phyloP scores from a whole-genome alignment of 306 rosid species.

The Sicyos baderoa region DNA sequence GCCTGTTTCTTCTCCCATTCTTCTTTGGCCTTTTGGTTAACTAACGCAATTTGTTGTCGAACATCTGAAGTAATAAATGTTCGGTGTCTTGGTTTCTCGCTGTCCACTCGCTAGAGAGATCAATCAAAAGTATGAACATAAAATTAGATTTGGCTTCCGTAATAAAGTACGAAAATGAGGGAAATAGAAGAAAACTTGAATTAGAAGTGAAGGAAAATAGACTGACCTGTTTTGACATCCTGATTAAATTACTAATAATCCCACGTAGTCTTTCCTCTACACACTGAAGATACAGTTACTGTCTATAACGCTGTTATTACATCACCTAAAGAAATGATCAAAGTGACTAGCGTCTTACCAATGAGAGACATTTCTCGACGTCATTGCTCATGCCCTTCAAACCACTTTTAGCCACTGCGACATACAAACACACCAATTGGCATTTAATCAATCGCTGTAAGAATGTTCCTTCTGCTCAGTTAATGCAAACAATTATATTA shows the following conservation, averaged over 20 bases:
- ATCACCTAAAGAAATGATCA: conserved; percentile 19
- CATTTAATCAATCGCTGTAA: conserved; percentile 20
- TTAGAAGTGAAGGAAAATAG: conserved; percentile 17
- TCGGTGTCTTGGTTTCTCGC: conserved; percentile 67
- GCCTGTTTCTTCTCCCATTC: conserved; percentile 82
- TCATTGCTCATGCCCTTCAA: conserved; percentile 60
- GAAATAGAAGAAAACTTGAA: conserved; percentile 11
- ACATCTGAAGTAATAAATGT: conserved; percentile 62
- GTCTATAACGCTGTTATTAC: conserved; percentile 15
- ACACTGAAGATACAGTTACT: conserved; percentile 49
- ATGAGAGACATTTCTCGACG: conserved; percentile 81
- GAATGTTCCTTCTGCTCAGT: conserved; percentile 5
- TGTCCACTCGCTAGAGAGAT: conserved; percentile 60
- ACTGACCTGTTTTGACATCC: conserved; percentile 83
- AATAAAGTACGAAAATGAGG: not conserved
- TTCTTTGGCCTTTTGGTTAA: conserved; percentile 69
- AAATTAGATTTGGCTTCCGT: not conserved
- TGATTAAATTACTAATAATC: conserved; percentile 63
- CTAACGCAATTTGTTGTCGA: conserved; percentile 55
- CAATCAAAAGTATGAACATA: conserved; percentile 22
- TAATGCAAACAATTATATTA: conserved; percentile 1
- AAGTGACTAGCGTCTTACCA: conserved; percentile 50
- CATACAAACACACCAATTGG: conserved; percentile 23
- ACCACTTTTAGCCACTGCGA: conserved; percentile 72
- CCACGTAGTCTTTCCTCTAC: conserved; percentile 94